phyloP scores from a whole-genome alignment of 2,329 filamentous ascomycete species.

The Capronia americana region DNA sequence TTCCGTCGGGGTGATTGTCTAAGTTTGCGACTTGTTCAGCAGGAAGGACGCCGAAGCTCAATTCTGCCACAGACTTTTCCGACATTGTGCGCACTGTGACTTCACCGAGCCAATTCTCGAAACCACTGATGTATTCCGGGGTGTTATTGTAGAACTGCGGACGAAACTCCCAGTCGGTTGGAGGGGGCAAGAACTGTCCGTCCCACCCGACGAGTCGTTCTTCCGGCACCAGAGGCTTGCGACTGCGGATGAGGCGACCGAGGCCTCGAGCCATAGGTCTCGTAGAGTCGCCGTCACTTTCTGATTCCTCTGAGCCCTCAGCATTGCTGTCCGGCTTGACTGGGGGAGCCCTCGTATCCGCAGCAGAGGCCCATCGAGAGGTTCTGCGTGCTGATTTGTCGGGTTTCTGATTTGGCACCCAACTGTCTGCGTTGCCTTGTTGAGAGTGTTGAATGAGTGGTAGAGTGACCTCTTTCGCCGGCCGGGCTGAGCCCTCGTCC shows the following conservation, averaged over 20 bases:
- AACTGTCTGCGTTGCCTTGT: not conserved
- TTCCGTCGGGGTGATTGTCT: conserved; percentile 36
- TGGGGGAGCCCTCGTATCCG: conserved; percentile 24
- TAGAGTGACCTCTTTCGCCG: not conserved
- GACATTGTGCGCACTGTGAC: conserved; percentile 18
- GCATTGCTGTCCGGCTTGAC: conserved; percentile 33
- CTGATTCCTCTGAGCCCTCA: conserved; percentile 30
- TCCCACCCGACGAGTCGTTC: conserved; percentile 49
- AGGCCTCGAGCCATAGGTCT: conserved; percentile 20
- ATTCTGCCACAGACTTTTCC: not conserved
- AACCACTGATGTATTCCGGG: conserved; percentile 34
- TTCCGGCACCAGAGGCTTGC: conserved; percentile 15
- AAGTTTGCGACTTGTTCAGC: conserved; percentile 26
- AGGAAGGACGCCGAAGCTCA: conserved; percentile 26
- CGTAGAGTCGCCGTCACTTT: conserved; percentile 27
- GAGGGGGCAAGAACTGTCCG: conserved; percentile 54
- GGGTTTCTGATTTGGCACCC: not conserved
- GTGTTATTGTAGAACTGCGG: conserved; percentile 42
- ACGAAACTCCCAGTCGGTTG: conserved; percentile 55
- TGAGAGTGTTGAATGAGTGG: not conserved
- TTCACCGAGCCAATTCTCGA: conserved; percentile 44
- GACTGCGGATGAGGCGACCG: conserved; percentile 29
- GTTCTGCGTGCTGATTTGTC: not conserved
- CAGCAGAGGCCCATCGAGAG: conserved; percentile 25
- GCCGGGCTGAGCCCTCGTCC: not conserved